Evolutionary conservation across 1,284 basidiomycete species (phyloP).

Genomic region (Pyrrhoderma lamaoense): DNA sequence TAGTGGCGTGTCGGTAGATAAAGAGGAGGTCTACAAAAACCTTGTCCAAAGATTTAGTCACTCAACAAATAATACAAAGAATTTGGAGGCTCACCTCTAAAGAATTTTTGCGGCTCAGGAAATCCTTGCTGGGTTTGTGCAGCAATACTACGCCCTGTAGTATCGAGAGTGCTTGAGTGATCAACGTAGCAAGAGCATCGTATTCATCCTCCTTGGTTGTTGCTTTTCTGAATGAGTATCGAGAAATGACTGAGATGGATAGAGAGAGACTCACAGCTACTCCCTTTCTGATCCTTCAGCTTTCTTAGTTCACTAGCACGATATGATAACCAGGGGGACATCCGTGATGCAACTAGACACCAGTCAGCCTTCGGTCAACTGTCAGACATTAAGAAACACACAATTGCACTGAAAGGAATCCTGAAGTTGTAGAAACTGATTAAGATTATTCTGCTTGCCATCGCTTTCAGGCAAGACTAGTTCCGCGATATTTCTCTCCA

Average conservation of each 20-base stretch:
- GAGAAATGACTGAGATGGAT: neutral
- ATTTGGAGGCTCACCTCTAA: slow-evolving; percentile 51
- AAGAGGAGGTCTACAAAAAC: slow-evolving; percentile 60
- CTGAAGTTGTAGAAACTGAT: slow-evolving; percentile 53
- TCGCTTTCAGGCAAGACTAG: slow-evolving; percentile 41
- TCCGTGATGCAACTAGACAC: slow-evolving; percentile 48
- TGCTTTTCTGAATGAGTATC: neutral
- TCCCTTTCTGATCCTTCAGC: slow-evolving; percentile 6
- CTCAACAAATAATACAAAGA: neutral
- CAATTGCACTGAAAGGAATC: slow-evolving; percentile 73
- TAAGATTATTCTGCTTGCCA: slow-evolving; percentile 30
- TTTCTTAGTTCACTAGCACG: slow-evolving; percentile 36
- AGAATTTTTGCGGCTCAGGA: slow-evolving; percentile 58
- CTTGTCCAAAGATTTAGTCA: slow-evolving; percentile 28
- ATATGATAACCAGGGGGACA: slow-evolving; percentile 47
- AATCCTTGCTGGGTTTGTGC: slow-evolving; percentile 61
- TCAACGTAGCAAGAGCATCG: slow-evolving; percentile 37
- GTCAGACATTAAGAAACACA: slow-evolving; percentile 30
- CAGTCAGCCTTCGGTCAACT: neutral
- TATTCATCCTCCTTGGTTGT: slow-evolving; percentile 34
- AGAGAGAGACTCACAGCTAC: slow-evolving; percentile 7
- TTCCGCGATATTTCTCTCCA: slow-evolving; percentile 55
- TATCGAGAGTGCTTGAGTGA: slow-evolving; percentile 54
- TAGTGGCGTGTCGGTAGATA: slow-evolving; percentile 54
- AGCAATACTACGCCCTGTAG: slow-evolving; percentile 77